Percentiles rank a stretch among this genome's conserved stretches.
phyloP scores from a whole-genome alignment of 441 rosid species.

The Populus hybrid region DNA sequence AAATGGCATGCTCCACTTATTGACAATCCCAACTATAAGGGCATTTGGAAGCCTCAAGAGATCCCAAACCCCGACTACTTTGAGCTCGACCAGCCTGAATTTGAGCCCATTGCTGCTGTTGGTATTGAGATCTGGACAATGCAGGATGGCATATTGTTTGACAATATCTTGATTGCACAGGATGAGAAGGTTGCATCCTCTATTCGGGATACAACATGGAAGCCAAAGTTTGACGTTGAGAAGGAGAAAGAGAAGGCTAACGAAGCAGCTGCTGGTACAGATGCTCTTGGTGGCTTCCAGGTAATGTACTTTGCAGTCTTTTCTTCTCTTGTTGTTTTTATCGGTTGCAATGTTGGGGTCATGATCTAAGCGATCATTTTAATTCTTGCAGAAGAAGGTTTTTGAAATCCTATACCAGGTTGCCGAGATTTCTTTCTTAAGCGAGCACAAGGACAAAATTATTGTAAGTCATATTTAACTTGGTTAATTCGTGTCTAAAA shows the following conservation, averaged over 20 bases:
- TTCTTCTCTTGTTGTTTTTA: not conserved
- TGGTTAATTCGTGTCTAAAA: not conserved
- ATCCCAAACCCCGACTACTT: conserved; percentile 88
- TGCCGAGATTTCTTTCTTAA: conserved; percentile 80
- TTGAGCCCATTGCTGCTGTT: conserved; percentile 83
- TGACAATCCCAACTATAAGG: conserved; percentile 91
- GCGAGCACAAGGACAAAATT: conserved; percentile 57
- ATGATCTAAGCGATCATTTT: conserved; percentile 7
- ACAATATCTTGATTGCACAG: conserved; percentile 74
- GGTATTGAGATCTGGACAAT: conserved; percentile 99
- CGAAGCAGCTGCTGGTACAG: conserved; percentile 53
- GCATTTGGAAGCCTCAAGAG: conserved; percentile 87
- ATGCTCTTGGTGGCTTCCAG: conserved; percentile 63
- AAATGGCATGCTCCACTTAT: conserved; percentile 92
- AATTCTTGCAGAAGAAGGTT: conserved; percentile 67
- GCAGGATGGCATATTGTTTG: conserved; percentile 96
- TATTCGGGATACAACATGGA: conserved; percentile 61
- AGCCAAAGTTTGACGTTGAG: conserved; percentile 71
- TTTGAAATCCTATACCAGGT: conserved; percentile 75
- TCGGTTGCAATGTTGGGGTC: not conserved
- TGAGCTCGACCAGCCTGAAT: conserved; percentile 77
- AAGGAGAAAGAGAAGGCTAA: conserved; percentile 78
- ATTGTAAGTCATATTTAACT: conserved; percentile 41
- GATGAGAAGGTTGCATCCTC: conserved; percentile 69
- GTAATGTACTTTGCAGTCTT: conserved; percentile 29